These are phyloP conservation scores for Lecanicillium sp. DNA, from an alignment of 2,329 filamentous ascomycete species.

Conservation along the genomic window DNA sequence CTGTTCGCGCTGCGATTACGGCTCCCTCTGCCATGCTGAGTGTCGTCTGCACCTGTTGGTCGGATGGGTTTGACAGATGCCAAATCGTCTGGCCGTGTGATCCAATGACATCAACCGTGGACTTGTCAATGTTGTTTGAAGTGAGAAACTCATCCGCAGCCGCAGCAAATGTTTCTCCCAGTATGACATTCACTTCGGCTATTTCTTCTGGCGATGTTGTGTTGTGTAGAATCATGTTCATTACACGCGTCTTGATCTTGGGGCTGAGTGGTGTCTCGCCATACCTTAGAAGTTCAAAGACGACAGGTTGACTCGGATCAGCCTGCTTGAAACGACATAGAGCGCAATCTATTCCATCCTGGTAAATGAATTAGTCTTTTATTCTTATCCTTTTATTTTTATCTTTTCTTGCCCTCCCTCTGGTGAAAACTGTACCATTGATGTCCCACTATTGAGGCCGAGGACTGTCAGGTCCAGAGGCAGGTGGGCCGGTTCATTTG, in stretches of 20 bases:
- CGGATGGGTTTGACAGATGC: slow-evolving; percentile 42
- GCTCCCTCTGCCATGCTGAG: slow-evolving; percentile 49
- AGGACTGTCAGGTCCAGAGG: neutral
- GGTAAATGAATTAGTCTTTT: neutral
- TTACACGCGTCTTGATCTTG: slow-evolving; percentile 7
- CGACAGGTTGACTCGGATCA: slow-evolving; percentile 5
- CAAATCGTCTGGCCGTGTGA: slow-evolving; percentile 52
- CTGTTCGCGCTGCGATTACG: slow-evolving; percentile 44
- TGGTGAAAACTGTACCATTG: neutral
- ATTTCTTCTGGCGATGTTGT: slow-evolving; percentile 8
- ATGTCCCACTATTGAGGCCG: neutral
- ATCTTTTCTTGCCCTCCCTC: neutral
- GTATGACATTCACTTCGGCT: slow-evolving; percentile 8
- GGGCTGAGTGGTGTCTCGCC: slow-evolving; percentile 9
- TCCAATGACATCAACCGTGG: slow-evolving; percentile 40
- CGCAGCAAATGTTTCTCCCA: slow-evolving; percentile 9
- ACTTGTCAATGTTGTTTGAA: slow-evolving; percentile 2
- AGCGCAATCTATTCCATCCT: slow-evolving; percentile 10
- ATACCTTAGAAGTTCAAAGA: slow-evolving; percentile 10
- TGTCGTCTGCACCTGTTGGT: slow-evolving; percentile 35
- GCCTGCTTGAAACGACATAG: slow-evolving; percentile 10
- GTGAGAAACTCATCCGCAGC: slow-evolving; percentile 7
- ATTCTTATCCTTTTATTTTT: neutral
- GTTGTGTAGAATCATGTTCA: slow-evolving; percentile 10
- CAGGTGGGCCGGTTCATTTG: too few species aligned